Evolutionary conservation across 345 rosid species (phyloP).

Genomic region (Pistacia integerrima): DNA sequence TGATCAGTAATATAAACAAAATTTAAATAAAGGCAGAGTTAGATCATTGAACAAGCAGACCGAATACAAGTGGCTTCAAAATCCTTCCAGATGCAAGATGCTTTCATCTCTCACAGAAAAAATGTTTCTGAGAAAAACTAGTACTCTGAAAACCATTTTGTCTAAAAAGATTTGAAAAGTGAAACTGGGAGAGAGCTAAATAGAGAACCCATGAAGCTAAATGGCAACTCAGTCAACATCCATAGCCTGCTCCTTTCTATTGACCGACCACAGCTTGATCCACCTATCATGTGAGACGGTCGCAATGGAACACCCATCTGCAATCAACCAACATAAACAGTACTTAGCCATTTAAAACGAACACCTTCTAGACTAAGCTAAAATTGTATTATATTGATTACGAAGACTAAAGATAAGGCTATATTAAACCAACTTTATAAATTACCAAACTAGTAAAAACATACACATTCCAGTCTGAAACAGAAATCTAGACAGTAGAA

Average conservation of each 20-base stretch:
- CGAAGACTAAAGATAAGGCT: neutral
- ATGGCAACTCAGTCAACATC: conserved; percentile 4
- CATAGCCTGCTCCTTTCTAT: conserved; percentile 3
- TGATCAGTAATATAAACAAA: neutral
- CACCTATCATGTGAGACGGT: conserved; percentile 15
- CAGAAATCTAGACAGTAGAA: neutral
- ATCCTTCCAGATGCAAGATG: neutral
- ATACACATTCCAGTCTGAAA: neutral
- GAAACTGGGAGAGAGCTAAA: neutral
- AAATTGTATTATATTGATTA: neutral
- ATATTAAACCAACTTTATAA: neutral
- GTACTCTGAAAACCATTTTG: neutral
- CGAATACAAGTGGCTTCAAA: neutral
- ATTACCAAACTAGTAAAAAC: neutral
- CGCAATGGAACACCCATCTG: conserved; percentile 2
- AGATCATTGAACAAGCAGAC: too few species aligned
- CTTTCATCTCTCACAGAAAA: neutral
- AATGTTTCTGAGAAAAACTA: neutral
- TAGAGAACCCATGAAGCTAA: neutral
- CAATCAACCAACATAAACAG: neutral
- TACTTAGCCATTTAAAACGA: neutral
- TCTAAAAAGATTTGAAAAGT: neutral
- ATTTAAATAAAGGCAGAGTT: neutral
- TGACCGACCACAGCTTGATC: conserved; percentile 13
- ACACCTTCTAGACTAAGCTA: neutral